Evolutionary conservation across 2,329 filamentous ascomycete genomes (phyloP).

Genomic region (Paecilomyces formosus): DNA sequence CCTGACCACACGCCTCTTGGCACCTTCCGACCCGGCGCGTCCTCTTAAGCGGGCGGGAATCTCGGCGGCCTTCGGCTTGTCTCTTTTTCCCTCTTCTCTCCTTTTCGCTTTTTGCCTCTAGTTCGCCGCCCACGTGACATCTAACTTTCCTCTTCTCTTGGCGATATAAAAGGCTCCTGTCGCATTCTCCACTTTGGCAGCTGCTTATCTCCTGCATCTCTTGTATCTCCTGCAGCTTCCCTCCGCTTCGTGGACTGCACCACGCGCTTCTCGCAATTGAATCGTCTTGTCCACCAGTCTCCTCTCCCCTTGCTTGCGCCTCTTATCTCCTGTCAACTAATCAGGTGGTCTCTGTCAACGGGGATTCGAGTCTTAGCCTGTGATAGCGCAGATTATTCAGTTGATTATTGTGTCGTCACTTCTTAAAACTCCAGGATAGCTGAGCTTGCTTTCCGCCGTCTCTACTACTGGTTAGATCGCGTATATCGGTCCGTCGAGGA

Average conservation of each 20-base stretch:
- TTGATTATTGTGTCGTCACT: conserved; percentile 20
- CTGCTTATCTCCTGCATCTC: conserved; percentile 12
- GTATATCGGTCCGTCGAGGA: conserved; percentile 18
- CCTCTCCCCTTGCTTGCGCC: conserved; percentile 3
- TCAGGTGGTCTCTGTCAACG: conserved; percentile 15
- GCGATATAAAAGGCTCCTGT: conserved; percentile 36
- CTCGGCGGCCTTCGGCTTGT: conserved; percentile 9
- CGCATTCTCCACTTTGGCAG: conserved; percentile 28
- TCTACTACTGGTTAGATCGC: conserved; percentile 16
- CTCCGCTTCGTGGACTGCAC: background rate
- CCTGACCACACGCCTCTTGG: conserved; percentile 8
- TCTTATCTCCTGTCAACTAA: conserved; percentile 15
- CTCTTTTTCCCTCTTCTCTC: conserved; percentile 2
- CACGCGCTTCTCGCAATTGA: background rate
- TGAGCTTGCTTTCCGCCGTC: conserved; percentile 11
- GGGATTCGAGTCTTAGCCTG: conserved; percentile 16
- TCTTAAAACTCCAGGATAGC: conserved; percentile 17
- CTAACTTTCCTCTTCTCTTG: conserved; percentile 26
- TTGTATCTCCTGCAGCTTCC: conserved; percentile 14
- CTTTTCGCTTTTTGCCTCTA: conserved; percentile 9
- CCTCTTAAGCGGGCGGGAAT: conserved; percentile 1
- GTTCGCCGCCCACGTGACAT: conserved; percentile 31
- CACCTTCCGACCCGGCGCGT: background rate
- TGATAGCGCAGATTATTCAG: conserved; percentile 28
- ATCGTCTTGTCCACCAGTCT: conserved; percentile 2